phyloP scores from a whole-genome alignment of 306 rosid species.

The Dryas octopetala region DNA sequence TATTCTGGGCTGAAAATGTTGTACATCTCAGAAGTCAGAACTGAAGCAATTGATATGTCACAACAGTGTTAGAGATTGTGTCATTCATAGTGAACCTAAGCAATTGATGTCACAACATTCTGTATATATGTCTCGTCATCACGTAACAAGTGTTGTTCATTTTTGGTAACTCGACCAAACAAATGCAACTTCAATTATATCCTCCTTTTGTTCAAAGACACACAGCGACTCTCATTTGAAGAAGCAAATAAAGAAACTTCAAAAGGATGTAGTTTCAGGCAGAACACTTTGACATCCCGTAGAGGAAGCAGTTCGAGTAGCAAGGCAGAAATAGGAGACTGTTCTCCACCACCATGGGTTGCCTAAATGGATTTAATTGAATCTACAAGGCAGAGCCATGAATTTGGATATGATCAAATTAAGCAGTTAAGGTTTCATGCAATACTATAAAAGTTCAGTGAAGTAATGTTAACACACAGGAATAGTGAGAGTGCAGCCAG shows the following conservation, averaged over 20 bases:
- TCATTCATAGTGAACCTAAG: no score
- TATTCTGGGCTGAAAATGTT: not conserved
- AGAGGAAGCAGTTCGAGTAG: constrained; percentile 84
- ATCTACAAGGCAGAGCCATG: constrained; percentile 50
- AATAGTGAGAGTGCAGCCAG: constrained; percentile 45
- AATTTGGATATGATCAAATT: not conserved
- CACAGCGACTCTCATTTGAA: not conserved
- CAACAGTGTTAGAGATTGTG: not conserved
- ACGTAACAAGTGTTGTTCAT: not conserved
- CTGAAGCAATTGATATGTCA: not conserved
- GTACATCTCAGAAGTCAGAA: no score
- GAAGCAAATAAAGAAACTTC: not conserved
- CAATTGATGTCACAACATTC: no score
- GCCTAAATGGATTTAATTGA: constrained; percentile 90
- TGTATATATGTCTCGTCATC: not conserved
- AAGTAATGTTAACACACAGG: constrained; percentile 49
- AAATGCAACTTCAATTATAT: no score
- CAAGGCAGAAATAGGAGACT: constrained; percentile 78
- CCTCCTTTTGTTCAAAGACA: not conserved
- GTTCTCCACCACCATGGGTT: constrained; percentile 73
- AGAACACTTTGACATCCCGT: constrained; percentile 47
- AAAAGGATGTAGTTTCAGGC: not conserved
- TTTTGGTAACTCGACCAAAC: not conserved
- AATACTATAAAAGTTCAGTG: not conserved
- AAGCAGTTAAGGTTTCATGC: not conserved